phyloP scores from a whole-genome alignment of 2,329 filamentous ascomycete genomes.

The Beauveria brongniartii region DNA sequence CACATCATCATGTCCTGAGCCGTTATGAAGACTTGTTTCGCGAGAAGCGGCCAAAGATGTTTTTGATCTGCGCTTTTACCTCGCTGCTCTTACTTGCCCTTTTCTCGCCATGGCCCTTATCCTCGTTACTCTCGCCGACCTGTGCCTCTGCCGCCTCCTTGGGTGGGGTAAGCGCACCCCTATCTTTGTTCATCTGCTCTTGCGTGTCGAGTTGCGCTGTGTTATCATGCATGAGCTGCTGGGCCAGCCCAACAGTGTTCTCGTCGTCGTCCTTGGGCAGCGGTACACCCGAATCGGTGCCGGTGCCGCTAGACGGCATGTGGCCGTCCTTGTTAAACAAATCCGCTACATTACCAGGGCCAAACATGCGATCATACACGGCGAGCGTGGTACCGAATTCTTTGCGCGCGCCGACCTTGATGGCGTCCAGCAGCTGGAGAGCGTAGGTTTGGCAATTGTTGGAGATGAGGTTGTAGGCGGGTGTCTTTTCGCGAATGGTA shows the following conservation, averaged over 20 bases:
- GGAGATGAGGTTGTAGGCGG: constrained; percentile 49
- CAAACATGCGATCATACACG: constrained; percentile 43
- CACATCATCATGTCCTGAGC: background rate
- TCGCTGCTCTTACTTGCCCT: constrained; percentile 3
- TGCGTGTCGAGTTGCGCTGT: constrained; percentile 42
- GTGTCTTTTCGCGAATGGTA: constrained; percentile 38
- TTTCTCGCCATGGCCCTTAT: background rate
- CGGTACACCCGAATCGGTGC: constrained; percentile 11
- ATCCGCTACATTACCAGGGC: constrained; percentile 41
- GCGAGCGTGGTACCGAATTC: constrained; percentile 46
- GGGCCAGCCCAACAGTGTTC: constrained; percentile 38
- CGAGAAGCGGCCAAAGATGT: constrained; percentile 7
- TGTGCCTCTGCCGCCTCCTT: constrained; percentile 1
- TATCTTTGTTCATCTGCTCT: constrained; percentile 21
- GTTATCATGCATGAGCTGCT: constrained; percentile 46
- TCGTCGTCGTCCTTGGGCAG: constrained; percentile 18
- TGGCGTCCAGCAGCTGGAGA: constrained; percentile 42
- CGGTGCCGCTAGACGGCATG: constrained; percentile 17
- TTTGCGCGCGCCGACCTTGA: constrained; percentile 40
- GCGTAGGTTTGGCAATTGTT: constrained; percentile 56
- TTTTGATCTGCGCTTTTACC: constrained; percentile 9
- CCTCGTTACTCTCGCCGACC: background rate
- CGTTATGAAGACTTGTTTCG: constrained; percentile 1
- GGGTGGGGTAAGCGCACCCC: constrained; percentile 14
- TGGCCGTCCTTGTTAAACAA: constrained; percentile 33